These are phyloP conservation scores for Aspergillus alliaceus DNA, from an alignment of 2,329 filamentous ascomycete genomes.

Conservation along the genomic window DNA sequence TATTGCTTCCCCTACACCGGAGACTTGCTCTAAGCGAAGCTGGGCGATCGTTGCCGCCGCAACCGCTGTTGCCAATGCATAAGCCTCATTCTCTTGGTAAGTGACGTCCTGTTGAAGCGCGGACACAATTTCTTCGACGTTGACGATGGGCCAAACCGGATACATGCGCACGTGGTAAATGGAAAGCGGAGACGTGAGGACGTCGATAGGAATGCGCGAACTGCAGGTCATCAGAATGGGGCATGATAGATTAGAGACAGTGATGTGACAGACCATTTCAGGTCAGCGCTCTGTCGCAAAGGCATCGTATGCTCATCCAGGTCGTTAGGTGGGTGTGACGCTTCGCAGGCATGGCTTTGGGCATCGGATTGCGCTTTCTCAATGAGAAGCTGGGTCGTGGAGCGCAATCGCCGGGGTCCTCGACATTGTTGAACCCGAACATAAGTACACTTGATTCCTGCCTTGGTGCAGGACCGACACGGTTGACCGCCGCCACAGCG, in stretches of 20 bases:
- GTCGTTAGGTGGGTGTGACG: neutral
- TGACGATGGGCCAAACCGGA: slow-evolving; percentile 54
- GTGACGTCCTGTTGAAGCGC: slow-evolving; percentile 34
- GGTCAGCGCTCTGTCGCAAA: too few species aligned
- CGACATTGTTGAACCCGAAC: slow-evolving; percentile 46
- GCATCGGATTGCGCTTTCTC: slow-evolving; percentile 16
- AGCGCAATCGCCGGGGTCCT: slow-evolving; percentile 46
- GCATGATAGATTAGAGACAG: neutral
- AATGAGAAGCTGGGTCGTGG: slow-evolving; percentile 22
- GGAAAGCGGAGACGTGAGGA: slow-evolving; percentile 38
- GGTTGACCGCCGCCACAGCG: slow-evolving; percentile 51
- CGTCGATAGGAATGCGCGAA: slow-evolving; percentile 17
- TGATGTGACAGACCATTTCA: neutral
- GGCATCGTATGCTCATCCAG: too few species aligned
- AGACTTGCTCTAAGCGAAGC: slow-evolving; percentile 41
- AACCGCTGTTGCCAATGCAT: slow-evolving; percentile 48
- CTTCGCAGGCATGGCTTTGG: neutral
- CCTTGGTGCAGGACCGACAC: slow-evolving; percentile 47
- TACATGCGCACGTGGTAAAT: slow-evolving; percentile 53
- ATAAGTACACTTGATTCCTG: slow-evolving; percentile 54
- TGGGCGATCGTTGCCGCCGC: slow-evolving; percentile 52
- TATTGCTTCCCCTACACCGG: slow-evolving; percentile 23
- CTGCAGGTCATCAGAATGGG: neutral
- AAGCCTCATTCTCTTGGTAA: slow-evolving; percentile 31
- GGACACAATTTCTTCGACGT: slow-evolving; percentile 45